Conservation (phyloP, 78 protist species). For the Dictyostelium brefeldianum region DNA sequence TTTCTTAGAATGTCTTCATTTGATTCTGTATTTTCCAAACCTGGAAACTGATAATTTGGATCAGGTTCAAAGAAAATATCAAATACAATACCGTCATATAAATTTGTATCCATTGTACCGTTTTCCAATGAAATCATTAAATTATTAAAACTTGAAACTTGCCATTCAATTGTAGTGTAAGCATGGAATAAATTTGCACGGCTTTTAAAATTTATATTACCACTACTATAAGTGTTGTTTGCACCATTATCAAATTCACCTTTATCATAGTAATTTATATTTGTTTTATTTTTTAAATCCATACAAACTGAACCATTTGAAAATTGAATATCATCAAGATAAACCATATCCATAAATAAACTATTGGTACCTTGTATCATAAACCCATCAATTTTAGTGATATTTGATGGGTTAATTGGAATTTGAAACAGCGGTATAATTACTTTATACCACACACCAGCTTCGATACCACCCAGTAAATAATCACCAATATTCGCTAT, state of each 20-base stretch:
- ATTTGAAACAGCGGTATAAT: slow-evolving; percentile 20
- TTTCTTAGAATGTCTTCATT: neutral
- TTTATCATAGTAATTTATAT: slow-evolving; percentile 9
- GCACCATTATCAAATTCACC: slow-evolving; percentile 18
- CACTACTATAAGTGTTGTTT: neutral
- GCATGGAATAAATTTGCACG: neutral
- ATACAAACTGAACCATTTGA: slow-evolving; percentile 18
- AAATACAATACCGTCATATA: neutral
- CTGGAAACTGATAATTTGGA: slow-evolving; percentile 18
- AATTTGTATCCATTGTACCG: slow-evolving; percentile 12
- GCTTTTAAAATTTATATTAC: slow-evolving; percentile 11
- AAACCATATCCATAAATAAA: slow-evolving; percentile 28
- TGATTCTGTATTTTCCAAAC: neutral
- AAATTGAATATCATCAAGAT: slow-evolving; percentile 22
- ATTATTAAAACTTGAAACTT: neutral
- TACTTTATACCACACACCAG: slow-evolving; percentile 42
- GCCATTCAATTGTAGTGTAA: neutral
- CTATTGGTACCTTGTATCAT: slow-evolving; percentile 1
- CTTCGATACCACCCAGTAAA: slow-evolving; percentile 3
- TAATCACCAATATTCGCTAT: slow-evolving; percentile 21
- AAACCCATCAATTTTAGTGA: slow-evolving; percentile 24
- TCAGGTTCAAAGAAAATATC: slow-evolving; percentile 18
- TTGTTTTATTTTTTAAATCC: neutral
- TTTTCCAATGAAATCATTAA: neutral
- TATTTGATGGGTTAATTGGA: slow-evolving; percentile 17